Percentiles rank a stretch among this genome's conserved stretches.
Conservation (phyloP, 2,329 filamentous ascomycete genomes). For the Botrytis paeoniae region DNA sequence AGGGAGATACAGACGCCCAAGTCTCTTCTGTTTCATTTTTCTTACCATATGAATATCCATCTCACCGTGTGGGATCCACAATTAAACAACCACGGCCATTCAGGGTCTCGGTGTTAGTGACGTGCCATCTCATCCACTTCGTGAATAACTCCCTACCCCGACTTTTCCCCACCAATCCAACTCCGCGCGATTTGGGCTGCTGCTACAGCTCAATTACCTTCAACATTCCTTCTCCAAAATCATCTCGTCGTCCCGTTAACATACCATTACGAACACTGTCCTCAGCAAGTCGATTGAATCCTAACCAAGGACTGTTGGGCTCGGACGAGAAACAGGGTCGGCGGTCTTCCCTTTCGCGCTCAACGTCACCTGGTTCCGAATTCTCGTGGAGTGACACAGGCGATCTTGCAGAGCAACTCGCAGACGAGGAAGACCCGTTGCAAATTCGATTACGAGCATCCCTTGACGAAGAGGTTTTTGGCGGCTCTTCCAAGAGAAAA, state of each 20-base stretch:
- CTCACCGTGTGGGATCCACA: constrained; percentile 19
- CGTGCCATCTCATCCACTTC: constrained; percentile 20
- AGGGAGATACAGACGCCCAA: constrained; percentile 15
- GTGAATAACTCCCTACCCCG: constrained; percentile 14
- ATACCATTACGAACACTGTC: constrained; percentile 81
- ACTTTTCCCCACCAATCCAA: constrained; percentile 21
- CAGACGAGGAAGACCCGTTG: constrained; percentile 78
- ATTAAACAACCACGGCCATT: constrained; percentile 10
- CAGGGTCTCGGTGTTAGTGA: constrained; percentile 17
- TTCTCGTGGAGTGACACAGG: constrained; percentile 93
- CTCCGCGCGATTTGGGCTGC: constrained; percentile 56
- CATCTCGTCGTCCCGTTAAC: constrained; percentile 69
- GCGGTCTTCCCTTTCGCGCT: constrained; percentile 47
- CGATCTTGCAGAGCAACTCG: constrained; percentile 89
- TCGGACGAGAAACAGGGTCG: constrained; percentile 43
- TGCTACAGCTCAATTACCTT: constrained; percentile 69
- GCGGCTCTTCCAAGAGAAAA: constrained; percentile 48
- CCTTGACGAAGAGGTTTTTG: constrained; percentile 59
- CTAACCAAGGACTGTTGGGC: constrained; percentile 47
- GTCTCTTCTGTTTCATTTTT: constrained; percentile 13
- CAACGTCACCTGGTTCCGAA: constrained; percentile 60
- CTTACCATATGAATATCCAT: constrained; percentile 18
- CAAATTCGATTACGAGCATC: constrained; percentile 65
- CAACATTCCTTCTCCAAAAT: constrained; percentile 80
- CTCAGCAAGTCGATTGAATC: constrained; percentile 36